Conservation (phyloP, 805 yeast species). For the Komagataella pastoris region DNA sequence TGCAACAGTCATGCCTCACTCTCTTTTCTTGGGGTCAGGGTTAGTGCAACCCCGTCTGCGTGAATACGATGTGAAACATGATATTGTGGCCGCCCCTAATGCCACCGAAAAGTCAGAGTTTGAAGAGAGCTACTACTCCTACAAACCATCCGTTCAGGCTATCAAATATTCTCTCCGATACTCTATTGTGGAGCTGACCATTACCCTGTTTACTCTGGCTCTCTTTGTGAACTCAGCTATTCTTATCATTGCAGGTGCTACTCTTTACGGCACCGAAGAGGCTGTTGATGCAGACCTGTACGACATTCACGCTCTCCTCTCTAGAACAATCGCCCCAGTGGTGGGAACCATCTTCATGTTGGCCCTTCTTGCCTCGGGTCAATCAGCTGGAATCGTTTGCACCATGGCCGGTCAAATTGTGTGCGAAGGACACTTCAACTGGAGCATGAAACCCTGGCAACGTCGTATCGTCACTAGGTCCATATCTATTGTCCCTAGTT, state of each 20-base stretch:
- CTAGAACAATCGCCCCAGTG: constrained; percentile 43
- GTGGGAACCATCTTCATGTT: constrained; percentile 77
- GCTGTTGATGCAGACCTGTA: constrained; percentile 65
- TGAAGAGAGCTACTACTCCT: constrained; percentile 29
- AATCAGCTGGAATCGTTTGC: constrained; percentile 79
- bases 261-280: constrained; percentile 51
- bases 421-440: constrained; percentile 71
- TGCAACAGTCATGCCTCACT: constrained; percentile 39
- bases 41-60: constrained; percentile 33
- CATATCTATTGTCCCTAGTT: constrained; percentile 66
- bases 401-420: constrained; percentile 88
- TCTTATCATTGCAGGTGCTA: constrained; percentile 63
- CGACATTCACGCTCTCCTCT: constrained; percentile 50
- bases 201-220: constrained; percentile 66
- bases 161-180: constrained; percentile 54
- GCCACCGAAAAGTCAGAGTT: constrained; percentile 4
- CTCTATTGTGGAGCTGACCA: constrained; percentile 50
- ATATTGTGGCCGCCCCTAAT: constrained; percentile 8
- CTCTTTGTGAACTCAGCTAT: constrained; percentile 75
- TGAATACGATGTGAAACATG: constrained; percentile 28
- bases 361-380: constrained; percentile 68
- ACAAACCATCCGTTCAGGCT: constrained; percentile 57
- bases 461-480: constrained; percentile 61
- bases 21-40: constrained; percentile 33
- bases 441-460: constrained; percentile 73